Evolutionary conservation across 2,329 filamentous ascomycete genomes (phyloP).

Genomic region (Mollisia scopiformis): DNA sequence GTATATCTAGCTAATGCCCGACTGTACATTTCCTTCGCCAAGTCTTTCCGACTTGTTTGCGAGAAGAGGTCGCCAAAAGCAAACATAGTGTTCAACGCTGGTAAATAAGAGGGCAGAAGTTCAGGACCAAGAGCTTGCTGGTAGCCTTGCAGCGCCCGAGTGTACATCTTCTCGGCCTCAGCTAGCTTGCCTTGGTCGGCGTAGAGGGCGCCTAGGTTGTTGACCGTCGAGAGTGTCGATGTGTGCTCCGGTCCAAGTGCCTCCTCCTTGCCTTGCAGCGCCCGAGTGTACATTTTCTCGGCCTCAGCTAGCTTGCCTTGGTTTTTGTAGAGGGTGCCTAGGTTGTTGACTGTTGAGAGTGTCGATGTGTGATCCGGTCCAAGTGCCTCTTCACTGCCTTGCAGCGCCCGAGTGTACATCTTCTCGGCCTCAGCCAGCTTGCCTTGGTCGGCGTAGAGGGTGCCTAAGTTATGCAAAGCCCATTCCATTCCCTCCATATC

Average conservation of each 20-base stretch:
- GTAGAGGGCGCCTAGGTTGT: too few species aligned
- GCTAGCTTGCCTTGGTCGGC: slow-evolving; percentile 26
- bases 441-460: slow-evolving; percentile 21
- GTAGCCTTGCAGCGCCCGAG: slow-evolving; percentile 33
- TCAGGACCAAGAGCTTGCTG: slow-evolving; percentile 25
- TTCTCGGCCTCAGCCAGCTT: slow-evolving; percentile 30
- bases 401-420: slow-evolving; percentile 19
- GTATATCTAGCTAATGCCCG: slow-evolving; percentile 13
- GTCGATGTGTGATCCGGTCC: too few species aligned
- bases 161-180: slow-evolving; percentile 31
- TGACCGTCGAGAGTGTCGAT: too few species aligned
- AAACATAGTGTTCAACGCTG: slow-evolving; percentile 32
- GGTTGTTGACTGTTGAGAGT: too few species aligned
- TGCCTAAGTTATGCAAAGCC: slow-evolving; percentile 25
- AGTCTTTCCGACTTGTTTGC: slow-evolving; percentile 28
- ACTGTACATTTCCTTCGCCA: slow-evolving; percentile 33
- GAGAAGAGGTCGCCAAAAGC: slow-evolving; percentile 32
- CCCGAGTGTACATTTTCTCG: too few species aligned
- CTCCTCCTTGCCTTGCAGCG: too few species aligned
- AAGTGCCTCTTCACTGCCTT: too few species aligned
- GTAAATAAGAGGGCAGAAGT: slow-evolving; percentile 32
- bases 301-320: too few species aligned
- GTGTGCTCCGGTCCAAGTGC: too few species aligned
- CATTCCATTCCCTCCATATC: slow-evolving; percentile 11
- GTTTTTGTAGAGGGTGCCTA: too few species aligned